Evolutionary conservation across 192 early-diverging fungal species (phyloP).

Genomic region (Coemansia sp.): DNA sequence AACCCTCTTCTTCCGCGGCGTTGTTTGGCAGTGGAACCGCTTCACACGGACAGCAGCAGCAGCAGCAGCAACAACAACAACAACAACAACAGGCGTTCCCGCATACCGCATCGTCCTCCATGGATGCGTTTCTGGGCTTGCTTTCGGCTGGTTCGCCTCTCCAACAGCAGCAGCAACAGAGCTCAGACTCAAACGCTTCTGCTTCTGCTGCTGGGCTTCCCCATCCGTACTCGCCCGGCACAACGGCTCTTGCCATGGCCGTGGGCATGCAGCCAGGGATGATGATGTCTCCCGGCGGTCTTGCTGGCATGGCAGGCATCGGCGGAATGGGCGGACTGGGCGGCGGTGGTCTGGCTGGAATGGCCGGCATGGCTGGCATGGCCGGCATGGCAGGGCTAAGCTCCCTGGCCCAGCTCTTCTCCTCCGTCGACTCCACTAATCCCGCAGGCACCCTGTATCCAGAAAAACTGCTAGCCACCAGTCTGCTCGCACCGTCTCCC

Average conservation of each 20-base stretch:
- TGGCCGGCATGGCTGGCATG: constrained; percentile 9
- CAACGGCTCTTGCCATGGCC: constrained; percentile 21
- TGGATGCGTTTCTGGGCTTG: constrained; percentile 31
- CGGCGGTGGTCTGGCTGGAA: constrained; percentile 2
- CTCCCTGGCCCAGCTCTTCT: constrained; percentile 26
- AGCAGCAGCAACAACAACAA: too few relatives aligned
- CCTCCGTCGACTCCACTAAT: constrained; percentile 25
- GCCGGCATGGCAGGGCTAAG: constrained; percentile 41
- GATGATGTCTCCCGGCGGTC: neutral
- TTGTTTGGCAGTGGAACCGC: neutral
- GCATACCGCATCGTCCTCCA: constrained; percentile 7
- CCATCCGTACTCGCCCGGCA: neutral
- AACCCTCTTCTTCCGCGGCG: neutral
- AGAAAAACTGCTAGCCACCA: constrained; percentile 36
- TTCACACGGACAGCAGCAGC: neutral
- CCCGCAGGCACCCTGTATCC: constrained; percentile 33
- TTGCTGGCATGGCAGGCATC: neutral
- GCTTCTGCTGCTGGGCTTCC: neutral
- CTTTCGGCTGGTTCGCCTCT: constrained; percentile 5
- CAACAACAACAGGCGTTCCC: neutral
- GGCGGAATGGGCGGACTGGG: constrained; percentile 14
- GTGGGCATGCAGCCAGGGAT: constrained; percentile 13
- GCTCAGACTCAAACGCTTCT: too few relatives aligned
- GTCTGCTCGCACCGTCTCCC: constrained; percentile 29
- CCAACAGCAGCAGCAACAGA: neutral